A percentile compares a stretch with the other conserved stretches of the same genome.
These are phyloP conservation scores for Mycena maculata DNA, from an alignment of 768 basidiomycete species.

Conservation along the genomic window DNA sequence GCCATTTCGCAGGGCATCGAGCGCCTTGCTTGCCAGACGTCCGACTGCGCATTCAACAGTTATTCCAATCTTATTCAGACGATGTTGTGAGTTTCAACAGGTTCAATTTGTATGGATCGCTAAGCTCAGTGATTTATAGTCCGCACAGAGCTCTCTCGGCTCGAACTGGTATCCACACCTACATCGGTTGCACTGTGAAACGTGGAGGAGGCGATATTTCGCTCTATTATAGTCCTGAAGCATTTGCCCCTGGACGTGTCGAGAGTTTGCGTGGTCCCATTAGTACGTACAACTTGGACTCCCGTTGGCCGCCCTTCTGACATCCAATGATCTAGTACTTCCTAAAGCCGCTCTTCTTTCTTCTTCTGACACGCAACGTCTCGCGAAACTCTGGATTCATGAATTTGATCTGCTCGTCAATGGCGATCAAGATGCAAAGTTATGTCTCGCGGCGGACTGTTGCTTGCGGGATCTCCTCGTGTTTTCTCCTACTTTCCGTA, in stretches of 20 bases:
- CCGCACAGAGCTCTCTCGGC: constrained; percentile 9
- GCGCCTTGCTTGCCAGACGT: not conserved
- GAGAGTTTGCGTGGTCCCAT: not conserved
- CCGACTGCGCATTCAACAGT: not conserved
- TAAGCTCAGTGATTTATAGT: not conserved
- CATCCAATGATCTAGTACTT: too few species aligned
- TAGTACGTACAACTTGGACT: not conserved
- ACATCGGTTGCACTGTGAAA: constrained; percentile 14
- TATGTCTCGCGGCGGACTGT: constrained; percentile 1
- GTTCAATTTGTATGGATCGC: not conserved
- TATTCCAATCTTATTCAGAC: constrained; percentile 1
- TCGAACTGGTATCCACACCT: constrained; percentile 23
- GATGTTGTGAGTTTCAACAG: not conserved
- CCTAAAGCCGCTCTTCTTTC: not conserved
- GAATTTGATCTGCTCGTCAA: not conserved
- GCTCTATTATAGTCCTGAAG: constrained; percentile 22
- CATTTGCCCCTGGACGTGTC: constrained; percentile 16
- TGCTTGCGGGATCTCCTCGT: constrained; percentile 10
- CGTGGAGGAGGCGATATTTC: constrained; percentile 9
- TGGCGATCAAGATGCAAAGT: not conserved
- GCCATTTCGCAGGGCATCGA: not conserved
- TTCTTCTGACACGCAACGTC: not conserved
- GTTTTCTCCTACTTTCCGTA: constrained; percentile 10
- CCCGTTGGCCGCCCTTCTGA: not conserved
- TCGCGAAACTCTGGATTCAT: not conserved